Evolutionary conservation across 2,329 filamentous ascomycete genomes (phyloP).

Genomic region (Teratosphaeria destructans): DNA sequence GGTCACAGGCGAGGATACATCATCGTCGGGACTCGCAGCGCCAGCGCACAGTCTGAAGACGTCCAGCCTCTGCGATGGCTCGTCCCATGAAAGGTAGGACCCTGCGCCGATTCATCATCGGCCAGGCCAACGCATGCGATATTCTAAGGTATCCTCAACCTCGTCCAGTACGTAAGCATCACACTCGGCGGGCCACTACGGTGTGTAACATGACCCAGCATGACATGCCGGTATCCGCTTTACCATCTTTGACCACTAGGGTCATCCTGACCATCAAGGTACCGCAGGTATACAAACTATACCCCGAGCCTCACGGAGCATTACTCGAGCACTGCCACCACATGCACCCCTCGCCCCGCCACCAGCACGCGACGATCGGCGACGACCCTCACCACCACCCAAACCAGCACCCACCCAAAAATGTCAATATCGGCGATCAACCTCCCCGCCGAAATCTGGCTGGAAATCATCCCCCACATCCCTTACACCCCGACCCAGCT

Average conservation of each 20-base stretch:
- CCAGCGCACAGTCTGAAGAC: background rate
- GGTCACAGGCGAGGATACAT: background rate
- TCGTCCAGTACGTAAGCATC: background rate
- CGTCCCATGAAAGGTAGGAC: background rate
- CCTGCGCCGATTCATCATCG: background rate
- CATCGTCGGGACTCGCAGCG: background rate
- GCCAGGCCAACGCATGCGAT: background rate
- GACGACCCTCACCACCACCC: too few relatives aligned
- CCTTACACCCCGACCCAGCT: slow-evolving; percentile 17
- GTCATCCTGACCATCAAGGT: background rate
- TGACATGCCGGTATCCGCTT: background rate
- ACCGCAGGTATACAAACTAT: background rate
- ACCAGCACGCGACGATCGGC: too few relatives aligned
- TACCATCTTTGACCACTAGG: background rate
- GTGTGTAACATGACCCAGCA: background rate
- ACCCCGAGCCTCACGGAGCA: background rate
- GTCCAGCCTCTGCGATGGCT: background rate
- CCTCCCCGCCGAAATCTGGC: slow-evolving; percentile 21
- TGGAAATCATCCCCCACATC: slow-evolving; percentile 23
- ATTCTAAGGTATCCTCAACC: background rate
- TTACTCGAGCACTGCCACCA: background rate
- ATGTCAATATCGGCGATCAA: background rate
- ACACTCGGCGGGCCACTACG: background rate
- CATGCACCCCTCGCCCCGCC: background rate
- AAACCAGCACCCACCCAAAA: too few relatives aligned